Conservation (phyloP, 164 flowering plant species). For the Nelumbo lutea region DNA sequence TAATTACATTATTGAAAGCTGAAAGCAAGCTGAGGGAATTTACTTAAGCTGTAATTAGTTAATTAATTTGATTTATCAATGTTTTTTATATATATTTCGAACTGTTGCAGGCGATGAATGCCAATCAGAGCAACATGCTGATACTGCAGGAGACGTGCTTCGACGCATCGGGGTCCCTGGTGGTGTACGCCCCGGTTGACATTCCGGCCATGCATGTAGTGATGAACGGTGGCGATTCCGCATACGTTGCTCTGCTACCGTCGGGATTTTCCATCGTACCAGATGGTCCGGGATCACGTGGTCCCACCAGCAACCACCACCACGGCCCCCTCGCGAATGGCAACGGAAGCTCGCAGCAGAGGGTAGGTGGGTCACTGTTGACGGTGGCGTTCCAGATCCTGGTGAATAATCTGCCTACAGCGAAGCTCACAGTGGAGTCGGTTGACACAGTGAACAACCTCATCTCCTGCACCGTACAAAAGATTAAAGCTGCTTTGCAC, state of each 20-base stretch:
- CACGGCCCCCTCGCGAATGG: slow-evolving; percentile 5
- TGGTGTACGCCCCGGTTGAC: slow-evolving; percentile 97
- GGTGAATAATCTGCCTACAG: slow-evolving; percentile 88
- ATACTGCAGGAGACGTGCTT: slow-evolving; percentile 92
- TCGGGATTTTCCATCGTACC: slow-evolving; percentile 89
- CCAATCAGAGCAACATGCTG: slow-evolving; percentile 88
- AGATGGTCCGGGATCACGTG: slow-evolving; percentile 55
- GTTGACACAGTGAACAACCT: slow-evolving; percentile 96
- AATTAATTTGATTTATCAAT: too few relatives aligned
- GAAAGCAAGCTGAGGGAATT: too few relatives aligned
- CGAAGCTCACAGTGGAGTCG: slow-evolving; percentile 91
- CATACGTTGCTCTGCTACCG: slow-evolving; percentile 88
- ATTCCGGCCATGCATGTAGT: slow-evolving; percentile 95
- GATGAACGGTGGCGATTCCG: slow-evolving; percentile 97
- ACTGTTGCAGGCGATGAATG: slow-evolving; percentile 64
- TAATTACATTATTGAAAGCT: too few relatives aligned
- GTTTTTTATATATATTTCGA: background rate
- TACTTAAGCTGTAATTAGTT: too few relatives aligned
- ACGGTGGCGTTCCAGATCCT: slow-evolving; percentile 94
- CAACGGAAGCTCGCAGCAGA: slow-evolving; percentile 8
- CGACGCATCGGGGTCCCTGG: slow-evolving; percentile 83
- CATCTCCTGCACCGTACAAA: slow-evolving; percentile 92
- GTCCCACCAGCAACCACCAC: slow-evolving; percentile 7
- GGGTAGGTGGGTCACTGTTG: slow-evolving; percentile 69
- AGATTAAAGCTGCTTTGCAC: slow-evolving; percentile 86